Base-by-base conservation (phyloP, 163 green algal species). In the Scenedesmus sp. region DNA sequence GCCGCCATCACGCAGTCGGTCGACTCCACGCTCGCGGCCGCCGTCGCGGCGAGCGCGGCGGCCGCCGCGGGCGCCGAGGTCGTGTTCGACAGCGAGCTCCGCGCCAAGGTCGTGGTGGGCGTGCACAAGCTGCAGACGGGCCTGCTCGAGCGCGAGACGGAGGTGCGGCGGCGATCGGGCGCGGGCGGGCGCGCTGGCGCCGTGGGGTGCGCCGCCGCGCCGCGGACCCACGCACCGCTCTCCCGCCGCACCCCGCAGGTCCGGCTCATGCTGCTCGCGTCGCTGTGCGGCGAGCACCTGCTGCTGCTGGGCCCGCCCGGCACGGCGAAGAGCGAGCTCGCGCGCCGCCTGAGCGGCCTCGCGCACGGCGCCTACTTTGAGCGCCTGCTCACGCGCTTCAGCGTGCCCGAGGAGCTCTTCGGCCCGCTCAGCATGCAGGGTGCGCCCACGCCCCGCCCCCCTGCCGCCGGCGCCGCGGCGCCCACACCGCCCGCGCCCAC, bases 261-360 rank as follows among this genome's bases (percentile, higher is more conserved):
- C n/a, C 89, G 94, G 29, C 89, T 98, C 71, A 70, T 98, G 84
- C 87, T 98, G 63, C 89, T 98, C 48, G 94, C 95, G 14, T 92
- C 93, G 42, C 88, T 98, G 51, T 90, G 86, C 28, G 92, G 94
- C 22, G 95, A 99, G 91, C 95, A 99, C 84, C 77, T 98, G 69
- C 90, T 99, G 75, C 86, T 98, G 60, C 87, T 99, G 47, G 95
- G 95, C 22, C 95, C 95, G 0, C 95, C 95, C 2, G 91, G 92
- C 45, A 96, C 92, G 24, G 92, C 92, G 63, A 96, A 96, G 82
- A 93, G 88, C 2, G 91, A 96, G 78, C 87, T 96, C 4, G 91
- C 86, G 4, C 78, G 90, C 0, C 76, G 90, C n/a, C 75, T 94
- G 39, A 91, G 81, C 29, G 58, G 70, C 18, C 54, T 94, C n/a